Conservation (phyloP, 148 eudicot species). For the Cornus kousa region DNA sequence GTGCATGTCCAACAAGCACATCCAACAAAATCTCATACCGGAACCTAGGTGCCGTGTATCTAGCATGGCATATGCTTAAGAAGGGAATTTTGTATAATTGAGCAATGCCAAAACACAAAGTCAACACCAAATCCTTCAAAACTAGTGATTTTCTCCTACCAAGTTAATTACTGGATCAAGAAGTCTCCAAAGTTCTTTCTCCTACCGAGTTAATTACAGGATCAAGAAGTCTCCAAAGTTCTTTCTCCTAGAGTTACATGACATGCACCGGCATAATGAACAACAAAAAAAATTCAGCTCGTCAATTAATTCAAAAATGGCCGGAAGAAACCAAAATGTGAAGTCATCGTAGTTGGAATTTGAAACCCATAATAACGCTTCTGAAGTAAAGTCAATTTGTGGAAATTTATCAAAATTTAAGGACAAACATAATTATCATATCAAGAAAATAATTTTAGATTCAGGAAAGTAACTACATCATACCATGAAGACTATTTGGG, state of each 20-base stretch:
- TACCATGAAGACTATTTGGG: conserved; percentile 96
- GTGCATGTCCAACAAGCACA: too few species aligned
- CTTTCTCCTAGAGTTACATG: neutral
- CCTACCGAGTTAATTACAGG: neutral
- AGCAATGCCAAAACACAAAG: too few species aligned
- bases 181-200: neutral
- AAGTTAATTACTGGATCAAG: neutral
- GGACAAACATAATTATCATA: neutral
- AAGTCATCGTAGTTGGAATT: too few species aligned
- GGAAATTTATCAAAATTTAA: neutral
- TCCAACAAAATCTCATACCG: too few species aligned
- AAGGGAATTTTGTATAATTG: too few species aligned
- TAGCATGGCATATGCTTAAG: too few species aligned
- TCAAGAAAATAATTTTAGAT: neutral
- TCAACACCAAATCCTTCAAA: too few species aligned
- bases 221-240: neutral
- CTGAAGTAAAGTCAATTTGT: neutral
- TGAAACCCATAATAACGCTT: too few species aligned
- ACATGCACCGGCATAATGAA: neutral
- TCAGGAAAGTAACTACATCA: neutral
- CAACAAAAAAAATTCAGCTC: neutral
- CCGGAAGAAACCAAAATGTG: neutral
- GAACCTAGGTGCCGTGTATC: too few species aligned
- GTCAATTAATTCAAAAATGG: neutral
- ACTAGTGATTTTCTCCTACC: neutral